phyloP scores from a whole-genome alignment of 1,284 basidiomycete genomes.

The Kwoniella shivajii region DNA sequence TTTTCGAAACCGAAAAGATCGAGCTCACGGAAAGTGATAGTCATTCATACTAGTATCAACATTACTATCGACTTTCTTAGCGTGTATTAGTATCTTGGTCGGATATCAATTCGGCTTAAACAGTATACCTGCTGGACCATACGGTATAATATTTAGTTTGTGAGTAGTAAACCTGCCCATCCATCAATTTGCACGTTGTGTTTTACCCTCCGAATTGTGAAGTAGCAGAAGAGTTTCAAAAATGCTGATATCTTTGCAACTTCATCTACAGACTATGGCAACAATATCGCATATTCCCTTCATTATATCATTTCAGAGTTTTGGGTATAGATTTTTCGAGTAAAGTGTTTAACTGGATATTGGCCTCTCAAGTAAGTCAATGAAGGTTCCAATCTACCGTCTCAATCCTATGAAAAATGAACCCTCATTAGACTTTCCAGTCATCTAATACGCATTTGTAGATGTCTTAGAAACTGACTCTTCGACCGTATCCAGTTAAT shows the following conservation, averaged over 20 bases:
- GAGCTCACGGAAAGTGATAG: conserved; percentile 55
- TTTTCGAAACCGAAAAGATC: neutral
- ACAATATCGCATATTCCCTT: conserved; percentile 72
- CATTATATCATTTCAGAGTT: conserved; percentile 71
- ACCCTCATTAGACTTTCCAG: no score
- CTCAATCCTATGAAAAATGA: neutral
- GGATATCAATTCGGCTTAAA: conserved; percentile 69
- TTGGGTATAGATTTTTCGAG: conserved; percentile 73
- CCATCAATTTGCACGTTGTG: neutral
- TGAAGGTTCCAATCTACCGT: neutral
- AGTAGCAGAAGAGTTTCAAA: no score
- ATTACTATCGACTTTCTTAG: conserved; percentile 66
- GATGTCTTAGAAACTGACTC: no score
- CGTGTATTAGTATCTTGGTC: conserved; percentile 65
- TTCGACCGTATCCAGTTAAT: conserved; percentile 61
- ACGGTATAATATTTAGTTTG: conserved; percentile 61
- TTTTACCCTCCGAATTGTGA: no score
- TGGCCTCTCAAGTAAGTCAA: conserved; percentile 64
- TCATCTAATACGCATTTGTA: no score
- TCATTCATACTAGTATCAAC: conserved; percentile 72
- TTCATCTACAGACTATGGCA: conserved; percentile 68
- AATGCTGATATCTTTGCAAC: no score
- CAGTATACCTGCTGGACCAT: conserved; percentile 72
- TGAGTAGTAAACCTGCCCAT: no score
- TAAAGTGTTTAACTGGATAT: conserved; percentile 70